Base-by-base conservation (phyloP, 2,329 filamentous ascomycete genomes). In the Colletotrichum tofieldiae region DNA sequence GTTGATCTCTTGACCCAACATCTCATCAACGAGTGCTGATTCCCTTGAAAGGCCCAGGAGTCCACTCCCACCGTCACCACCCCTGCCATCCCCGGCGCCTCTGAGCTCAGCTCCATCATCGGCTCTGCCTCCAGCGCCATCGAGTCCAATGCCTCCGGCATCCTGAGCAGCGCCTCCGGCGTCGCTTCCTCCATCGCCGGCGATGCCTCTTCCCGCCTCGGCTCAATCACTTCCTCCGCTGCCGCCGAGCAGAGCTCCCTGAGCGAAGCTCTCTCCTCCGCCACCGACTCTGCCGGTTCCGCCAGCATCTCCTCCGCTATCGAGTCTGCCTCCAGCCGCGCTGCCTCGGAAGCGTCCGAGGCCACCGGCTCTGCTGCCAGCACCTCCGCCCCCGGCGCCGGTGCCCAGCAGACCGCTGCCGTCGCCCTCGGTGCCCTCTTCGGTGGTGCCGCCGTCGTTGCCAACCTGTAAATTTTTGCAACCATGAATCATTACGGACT, bases 351-450 rank as follows among this genome's bases (percentile, higher is more conserved):
- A 37, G n/a, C 63, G 58, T 55, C 61, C 5, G 68, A 52, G 41
- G 73, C 78, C 56, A 79, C 79, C 20, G 79, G 75, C 59, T 74
- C 77, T 20, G 74, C 65, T n/a, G 65, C 49, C 66, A 66, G 67
- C 54, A 76, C 72, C 61, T 73, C 65, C 9, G 73, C 63, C 20
- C 73, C 75, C 23, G 75, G 74, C 37, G 64, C 81, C 8, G 80
- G 77, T 59, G 77, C 82, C 56, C 76, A 77, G 67, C 81, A 81
- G 73, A 86, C 84, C 20, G 86, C 80, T 37, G 84, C 81, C 37
- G 75, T 86, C 52, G 85, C 82, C 26, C 78, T 87, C 58, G 85
- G 85, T 41, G 85, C 85, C 32, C 79, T 87, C 70, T 78, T 87
- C 60, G 86, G 85, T 32, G 86, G 85, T 75, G 84, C 83, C 3